These are phyloP conservation scores for Aspergillus affinis DNA, from an alignment of 495 filamentous ascomycete species.

Conservation along the genomic window DNA sequence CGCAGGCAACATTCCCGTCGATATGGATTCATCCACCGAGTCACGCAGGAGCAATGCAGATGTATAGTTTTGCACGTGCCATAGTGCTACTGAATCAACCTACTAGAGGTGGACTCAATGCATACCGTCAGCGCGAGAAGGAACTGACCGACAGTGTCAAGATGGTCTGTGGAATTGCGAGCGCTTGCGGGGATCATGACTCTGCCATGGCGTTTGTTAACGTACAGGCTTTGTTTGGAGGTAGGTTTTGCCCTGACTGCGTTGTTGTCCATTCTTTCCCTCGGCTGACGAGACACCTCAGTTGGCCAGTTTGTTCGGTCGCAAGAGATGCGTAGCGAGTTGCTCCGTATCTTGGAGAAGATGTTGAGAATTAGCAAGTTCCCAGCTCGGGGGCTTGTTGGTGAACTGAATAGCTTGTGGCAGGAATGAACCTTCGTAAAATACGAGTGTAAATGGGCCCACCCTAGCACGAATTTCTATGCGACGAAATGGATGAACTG, in stretches of 20 bases:
- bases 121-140: conserved; percentile 15
- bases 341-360: conserved; percentile 9
- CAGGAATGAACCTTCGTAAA: not conserved
- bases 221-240: conserved; percentile 11
- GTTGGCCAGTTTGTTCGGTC: conserved; percentile 16
- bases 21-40: conserved; percentile 28
- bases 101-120: conserved; percentile 23
- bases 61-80: conserved; percentile 24
- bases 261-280: not conserved
- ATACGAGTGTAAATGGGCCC: too few species aligned
- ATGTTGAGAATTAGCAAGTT: conserved; percentile 14
- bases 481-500: too few species aligned
- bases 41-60: conserved; percentile 26
- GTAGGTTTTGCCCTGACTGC: not conserved
- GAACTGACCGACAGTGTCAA: conserved; percentile 11
- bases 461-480: too few species aligned
- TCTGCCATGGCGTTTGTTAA: conserved; percentile 12
- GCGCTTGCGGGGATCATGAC: conserved; percentile 13
- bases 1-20: conserved; percentile 16
- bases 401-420: conserved; percentile 10
- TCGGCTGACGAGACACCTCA: not conserved
- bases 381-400: conserved; percentile 12
- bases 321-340: conserved; percentile 5
- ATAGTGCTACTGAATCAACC: conserved; percentile 27
- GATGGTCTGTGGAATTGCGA: conserved; percentile 20